These are phyloP conservation scores for Plantago ovata DNA, from an alignment of 257 asterid species.

Conservation along the genomic window DNA sequence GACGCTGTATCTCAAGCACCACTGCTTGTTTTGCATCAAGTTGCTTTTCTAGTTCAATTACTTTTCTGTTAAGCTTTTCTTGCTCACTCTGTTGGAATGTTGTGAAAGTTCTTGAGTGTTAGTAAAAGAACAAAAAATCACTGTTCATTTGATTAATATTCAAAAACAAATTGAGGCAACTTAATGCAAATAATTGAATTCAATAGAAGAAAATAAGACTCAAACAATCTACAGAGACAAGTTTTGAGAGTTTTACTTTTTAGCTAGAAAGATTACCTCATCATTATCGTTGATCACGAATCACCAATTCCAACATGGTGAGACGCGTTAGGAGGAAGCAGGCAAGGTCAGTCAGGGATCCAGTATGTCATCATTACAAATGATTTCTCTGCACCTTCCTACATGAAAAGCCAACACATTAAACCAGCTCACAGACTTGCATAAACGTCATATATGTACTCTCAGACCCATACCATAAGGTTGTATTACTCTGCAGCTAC, in stretches of 20 bases:
- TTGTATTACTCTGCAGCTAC: constrained; percentile 57
- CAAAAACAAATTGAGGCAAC: too few relatives aligned
- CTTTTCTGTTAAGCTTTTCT: constrained; percentile 48
- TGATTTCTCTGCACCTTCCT: constrained; percentile 86
- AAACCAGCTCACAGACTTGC: not conserved
- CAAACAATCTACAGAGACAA: too few relatives aligned
- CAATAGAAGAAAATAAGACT: too few relatives aligned
- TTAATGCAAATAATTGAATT: too few relatives aligned
- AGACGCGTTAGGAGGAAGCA: constrained; percentile 84
- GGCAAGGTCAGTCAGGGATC: constrained; percentile 70
- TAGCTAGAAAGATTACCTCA: constrained; percentile 41
- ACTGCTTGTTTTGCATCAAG: constrained; percentile 67
- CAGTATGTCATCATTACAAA: constrained; percentile 84
- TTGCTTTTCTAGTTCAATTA: too few relatives aligned
- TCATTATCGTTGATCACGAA: constrained; percentile 59
- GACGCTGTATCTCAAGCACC: constrained; percentile 49
- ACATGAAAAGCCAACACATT: constrained; percentile 1
- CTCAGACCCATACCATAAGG: too few relatives aligned
- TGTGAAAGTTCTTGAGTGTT: not conserved
- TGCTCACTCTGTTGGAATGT: constrained; percentile 37
- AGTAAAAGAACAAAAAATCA: not conserved
- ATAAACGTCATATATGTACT: not conserved
- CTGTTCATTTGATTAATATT: constrained; percentile 4
- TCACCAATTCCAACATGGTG: constrained; percentile 93
- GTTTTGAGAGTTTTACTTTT: not conserved